These are phyloP conservation scores for Cynara cardunculus DNA, from an alignment of 129 eudicot genomes.

Conservation along the genomic window DNA sequence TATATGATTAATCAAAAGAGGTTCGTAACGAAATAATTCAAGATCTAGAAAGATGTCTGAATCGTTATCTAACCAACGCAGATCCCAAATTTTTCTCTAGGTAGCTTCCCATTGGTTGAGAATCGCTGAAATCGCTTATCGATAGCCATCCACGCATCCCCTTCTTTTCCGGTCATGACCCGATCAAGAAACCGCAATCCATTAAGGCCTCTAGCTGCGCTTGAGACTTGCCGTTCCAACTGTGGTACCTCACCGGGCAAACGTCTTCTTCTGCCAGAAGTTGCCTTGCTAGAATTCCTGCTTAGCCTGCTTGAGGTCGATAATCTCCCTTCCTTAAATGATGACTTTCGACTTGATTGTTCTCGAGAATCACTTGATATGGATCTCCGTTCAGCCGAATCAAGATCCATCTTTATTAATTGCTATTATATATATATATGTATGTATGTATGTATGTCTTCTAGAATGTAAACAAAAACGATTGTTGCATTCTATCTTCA, in stretches of 20 bases:
- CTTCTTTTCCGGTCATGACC: conserved; percentile 61
- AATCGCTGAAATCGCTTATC: conserved; percentile 69
- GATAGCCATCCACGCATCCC: conserved; percentile 69
- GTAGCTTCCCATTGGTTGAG: conserved; percentile 51
- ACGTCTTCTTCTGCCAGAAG: conserved; percentile 9
- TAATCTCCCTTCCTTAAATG: conserved; percentile 16
- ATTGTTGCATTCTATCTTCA: conserved; percentile 3
- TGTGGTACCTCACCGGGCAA: conserved; percentile 21
- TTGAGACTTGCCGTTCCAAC: conserved; percentile 53
- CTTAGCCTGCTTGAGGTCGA: conserved; percentile 30
- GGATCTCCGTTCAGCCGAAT: neutral
- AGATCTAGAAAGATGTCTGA: neutral
- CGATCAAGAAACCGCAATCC: conserved; percentile 82
- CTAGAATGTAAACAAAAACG: conserved; percentile 8
- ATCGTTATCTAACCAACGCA: conserved; percentile 60
- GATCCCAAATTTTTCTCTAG: conserved; percentile 75
- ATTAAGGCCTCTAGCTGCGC: conserved; percentile 69
- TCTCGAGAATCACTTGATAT: neutral
- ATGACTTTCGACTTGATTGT: neutral
- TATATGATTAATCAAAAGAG: neutral
- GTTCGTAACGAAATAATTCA: neutral
- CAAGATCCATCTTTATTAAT: conserved; percentile 18
- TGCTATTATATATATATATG: neutral
- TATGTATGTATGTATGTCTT: neutral
- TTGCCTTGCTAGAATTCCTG: conserved; percentile 23